Percentiles rank a stretch among this genome's conserved stretches.
Evolutionary conservation across 1,284 basidiomycete genomes (phyloP).

Genomic region (Marasmius tenuissimus): DNA sequence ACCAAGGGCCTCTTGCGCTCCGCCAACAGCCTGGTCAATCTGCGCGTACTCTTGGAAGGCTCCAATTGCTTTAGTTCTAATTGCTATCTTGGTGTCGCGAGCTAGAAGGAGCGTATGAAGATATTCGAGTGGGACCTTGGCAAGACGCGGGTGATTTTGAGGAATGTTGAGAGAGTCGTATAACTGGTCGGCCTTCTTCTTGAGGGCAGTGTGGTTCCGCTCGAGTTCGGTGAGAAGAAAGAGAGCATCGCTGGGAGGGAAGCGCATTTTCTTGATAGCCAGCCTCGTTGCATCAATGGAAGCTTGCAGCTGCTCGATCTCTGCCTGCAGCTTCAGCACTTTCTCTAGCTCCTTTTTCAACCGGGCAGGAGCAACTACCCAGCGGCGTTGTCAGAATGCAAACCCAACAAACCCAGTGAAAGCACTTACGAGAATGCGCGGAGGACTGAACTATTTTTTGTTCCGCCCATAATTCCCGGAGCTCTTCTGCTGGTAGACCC

Average conservation of each 20-base stretch:
- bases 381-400: not conserved
- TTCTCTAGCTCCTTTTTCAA: slow-evolving; percentile 38
- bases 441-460: not conserved
- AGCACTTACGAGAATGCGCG: not conserved
- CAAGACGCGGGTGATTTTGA: not conserved
- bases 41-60: not conserved
- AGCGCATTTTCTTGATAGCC: not conserved
- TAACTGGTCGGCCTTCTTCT: slow-evolving; percentile 15
- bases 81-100: not conserved
- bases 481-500: not conserved
- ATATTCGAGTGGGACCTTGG: slow-evolving; percentile 14
- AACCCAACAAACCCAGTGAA: not conserved
- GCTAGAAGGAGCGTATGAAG: slow-evolving; percentile 11
- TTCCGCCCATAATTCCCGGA: no score
- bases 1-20: not conserved
- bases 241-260: not conserved
- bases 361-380: slow-evolving; percentile 29
- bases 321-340: slow-evolving; percentile 32
- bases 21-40: not conserved
- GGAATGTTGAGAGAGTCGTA: not conserved
- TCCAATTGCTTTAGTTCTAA: slow-evolving; percentile 30
- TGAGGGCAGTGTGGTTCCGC: not conserved
- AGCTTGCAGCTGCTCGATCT: slow-evolving; percentile 23
- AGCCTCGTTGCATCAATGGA: not conserved
- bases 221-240: not conserved